A percentile compares a stretch with the other conserved stretches of the same genome.
These are phyloP conservation scores for Suillus tomentosus DNA, from an alignment of 768 basidiomycete species.

Conservation along the genomic window DNA sequence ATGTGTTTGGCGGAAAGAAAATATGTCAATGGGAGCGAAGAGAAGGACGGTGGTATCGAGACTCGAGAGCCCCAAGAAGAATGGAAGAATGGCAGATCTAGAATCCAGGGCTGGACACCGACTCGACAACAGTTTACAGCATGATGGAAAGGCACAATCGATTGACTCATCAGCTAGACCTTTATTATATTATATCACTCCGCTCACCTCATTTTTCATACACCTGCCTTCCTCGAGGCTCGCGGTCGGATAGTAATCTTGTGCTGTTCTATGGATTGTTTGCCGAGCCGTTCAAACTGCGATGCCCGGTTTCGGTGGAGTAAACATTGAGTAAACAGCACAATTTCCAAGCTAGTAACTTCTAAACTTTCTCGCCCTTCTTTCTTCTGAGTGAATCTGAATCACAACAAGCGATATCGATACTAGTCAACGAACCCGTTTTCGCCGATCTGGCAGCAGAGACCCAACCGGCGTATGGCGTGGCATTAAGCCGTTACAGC, in stretches of 20 bases:
- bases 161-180: neutral
- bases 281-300: conserved; percentile 2
- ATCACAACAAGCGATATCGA: conserved; percentile 1
- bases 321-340: conserved; percentile 1
- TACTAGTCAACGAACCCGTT: neutral
- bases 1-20: neutral
- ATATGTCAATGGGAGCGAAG: neutral
- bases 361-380: neutral
- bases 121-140: conserved; percentile 4
- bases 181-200: conserved; percentile 1
- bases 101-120: neutral
- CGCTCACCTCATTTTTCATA: conserved; percentile 7
- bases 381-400: conserved; percentile 6
- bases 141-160: conserved; percentile 4
- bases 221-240: conserved; percentile 9
- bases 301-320: conserved; percentile 2
- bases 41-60: neutral
- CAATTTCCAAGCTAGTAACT: conserved; percentile 2
- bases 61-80: neutral
- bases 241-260: neutral
- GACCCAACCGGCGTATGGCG: neutral
- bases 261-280: neutral
- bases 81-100: neutral
- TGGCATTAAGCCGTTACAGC: neutral
- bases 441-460: neutral